phyloP scores from a whole-genome alignment of 78 protist species.

The Dictyostelium brefeldianum region DNA sequence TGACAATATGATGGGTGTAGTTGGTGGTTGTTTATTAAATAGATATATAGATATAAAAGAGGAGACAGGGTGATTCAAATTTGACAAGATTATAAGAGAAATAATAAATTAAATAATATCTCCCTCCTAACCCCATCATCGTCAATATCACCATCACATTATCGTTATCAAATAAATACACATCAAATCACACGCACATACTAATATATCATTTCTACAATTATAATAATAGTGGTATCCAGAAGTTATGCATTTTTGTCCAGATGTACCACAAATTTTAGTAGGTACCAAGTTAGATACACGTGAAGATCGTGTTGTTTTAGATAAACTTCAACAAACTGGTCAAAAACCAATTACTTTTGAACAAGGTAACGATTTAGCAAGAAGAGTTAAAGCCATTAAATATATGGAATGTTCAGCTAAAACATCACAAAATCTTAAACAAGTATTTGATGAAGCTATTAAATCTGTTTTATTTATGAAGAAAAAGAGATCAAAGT shows the following conservation, averaged over 20 bases:
- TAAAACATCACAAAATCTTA: slow-evolving; percentile 89
- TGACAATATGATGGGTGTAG: background rate
- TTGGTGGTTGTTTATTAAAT: background rate
- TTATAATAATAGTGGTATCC: slow-evolving; percentile 88
- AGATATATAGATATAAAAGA: background rate
- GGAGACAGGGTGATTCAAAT: background rate
- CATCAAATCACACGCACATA: background rate
- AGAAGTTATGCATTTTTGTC: slow-evolving; percentile 94
- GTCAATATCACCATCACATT: too few relatives aligned
- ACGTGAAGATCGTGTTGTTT: slow-evolving; percentile 83
- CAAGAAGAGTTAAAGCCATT: slow-evolving; percentile 85
- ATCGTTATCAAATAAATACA: background rate
- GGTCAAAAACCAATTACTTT: slow-evolving; percentile 67
- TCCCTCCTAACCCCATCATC: too few relatives aligned
- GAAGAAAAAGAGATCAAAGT: slow-evolving; percentile 63
- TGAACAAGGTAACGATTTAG: slow-evolving; percentile 85
- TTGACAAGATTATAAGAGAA: too few relatives aligned
- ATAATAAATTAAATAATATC: background rate
- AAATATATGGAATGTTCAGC: slow-evolving; percentile 97
- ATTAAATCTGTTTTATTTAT: slow-evolving; percentile 89
- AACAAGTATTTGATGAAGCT: slow-evolving; percentile 95
- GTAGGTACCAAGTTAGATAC: slow-evolving; percentile 96
- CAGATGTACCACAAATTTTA: slow-evolving; percentile 92
- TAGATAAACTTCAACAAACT: slow-evolving; percentile 70
- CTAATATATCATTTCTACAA: background rate